Evolutionary conservation across 202 grass and related monocot species (phyloP), one percentile per base, ranked within the genome.

Genomic region (Panicum hallii): DNA sequence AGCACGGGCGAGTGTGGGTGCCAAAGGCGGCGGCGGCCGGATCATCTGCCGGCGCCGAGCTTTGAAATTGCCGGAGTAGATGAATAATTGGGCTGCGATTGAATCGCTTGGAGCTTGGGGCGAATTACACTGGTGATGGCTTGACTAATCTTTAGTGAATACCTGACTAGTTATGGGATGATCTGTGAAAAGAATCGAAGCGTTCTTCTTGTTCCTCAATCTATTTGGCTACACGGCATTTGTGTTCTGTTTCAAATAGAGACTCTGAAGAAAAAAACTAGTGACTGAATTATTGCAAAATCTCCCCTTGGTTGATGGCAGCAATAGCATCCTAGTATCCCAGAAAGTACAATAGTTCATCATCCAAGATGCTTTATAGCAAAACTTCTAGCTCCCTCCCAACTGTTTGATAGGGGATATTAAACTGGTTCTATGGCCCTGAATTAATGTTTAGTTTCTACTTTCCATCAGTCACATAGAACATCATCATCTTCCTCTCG

Each of bases 391-490:
- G 48, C 20, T 69, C 32, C 48, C 30, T 54, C 71, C 71, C 38
- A 72, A 50, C 73, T 19, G 46, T 72, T 69, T 64, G 79, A 82
- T 79, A 69, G 20, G 20, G 52, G 36, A 67, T 28, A 56, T 85
- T 28, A 13, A 47, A 87, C 44, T 45, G 7, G 64, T 44, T 70
- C 79, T 57, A 58, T 11, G 40, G 14, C 52, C 58, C 7, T 57
- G 74, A 86, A 89, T 63, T 56, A 58, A 36, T 11, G 11, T 75
- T 57, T 36, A 36, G 11, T 13, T 74, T 86, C 83, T 90, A 78
- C 3, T 42, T 43, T 20, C 32, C 22, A 50, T 23, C 34, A 16
- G 30, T 66, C 53, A 70, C 64, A 81, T 55, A 30, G 79, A 70
- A 30, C n/a, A 32, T 55, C 5, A 23, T 81, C 49, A 11, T 54